Base-by-base conservation (phyloP, 495 filamentous ascomycete genomes). In the Neurospora intermedia region DNA sequence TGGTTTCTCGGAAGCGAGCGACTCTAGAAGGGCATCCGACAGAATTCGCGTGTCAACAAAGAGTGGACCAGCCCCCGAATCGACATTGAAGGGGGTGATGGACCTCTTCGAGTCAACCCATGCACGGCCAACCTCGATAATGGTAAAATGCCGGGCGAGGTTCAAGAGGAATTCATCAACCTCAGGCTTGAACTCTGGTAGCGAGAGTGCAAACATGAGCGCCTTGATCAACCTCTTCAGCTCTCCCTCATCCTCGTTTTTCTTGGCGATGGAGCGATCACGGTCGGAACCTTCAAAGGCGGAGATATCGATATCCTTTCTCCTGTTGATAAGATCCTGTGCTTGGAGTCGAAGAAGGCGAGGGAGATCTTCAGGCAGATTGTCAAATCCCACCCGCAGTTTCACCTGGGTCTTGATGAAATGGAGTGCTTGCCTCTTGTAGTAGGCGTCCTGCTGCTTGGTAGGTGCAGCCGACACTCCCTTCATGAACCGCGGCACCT, bases 401-500 rank as follows among this genome's bases (percentile, higher is more conserved):
- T 98, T 99, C 43, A 96, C 82, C 75, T 98, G 93, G 4, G 94
- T 87, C 71, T 90, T 91, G 69, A 99, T 88, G 71, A 98, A 85
- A 66, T 92, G 88, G 72, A 97, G 88, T 0, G 96, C 94, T 78
- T 98, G 94, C 77, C 93, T 91, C 82, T 98, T 98, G 84, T 98
- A 96, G 77, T 92, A 95, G 9, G 82, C 79, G 76, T 98, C 95
- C 11, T 90, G 91, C 72, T 91, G 90, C 80, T 87, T 88, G 18
- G 87, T 79, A 27, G 85, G 78, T 10, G 66, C 74, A 1, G 75
- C 41, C 4, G 74, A 73, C 2, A 74, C 73, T 0, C 79, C 79
- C 69, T 86, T 82, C 39, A 80, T 79, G 0, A 85, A 80, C 77
- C 91, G 95, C 0, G 93, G 89, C 10, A 87, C 80, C 74, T 98